Conservation (phyloP, 176 grass and related monocot species). For the Oryza glaberrima region DNA sequence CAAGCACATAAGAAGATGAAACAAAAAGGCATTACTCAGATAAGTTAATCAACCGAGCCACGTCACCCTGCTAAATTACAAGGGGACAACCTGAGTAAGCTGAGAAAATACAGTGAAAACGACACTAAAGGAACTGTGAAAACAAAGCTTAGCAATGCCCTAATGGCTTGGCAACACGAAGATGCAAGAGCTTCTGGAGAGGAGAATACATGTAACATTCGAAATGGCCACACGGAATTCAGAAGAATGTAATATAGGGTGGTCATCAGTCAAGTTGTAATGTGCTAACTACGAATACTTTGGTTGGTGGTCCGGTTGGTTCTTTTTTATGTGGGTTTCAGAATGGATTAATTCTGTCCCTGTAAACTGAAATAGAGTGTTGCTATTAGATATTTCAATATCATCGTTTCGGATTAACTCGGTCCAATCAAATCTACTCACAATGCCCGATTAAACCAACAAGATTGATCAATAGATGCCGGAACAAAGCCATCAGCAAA, state of each 20-base stretch:
- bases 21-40: not conserved
- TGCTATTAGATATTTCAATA: not conserved
- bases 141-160: not conserved
- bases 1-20: slow-evolving; percentile 18
- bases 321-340: slow-evolving; percentile 23
- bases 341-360: slow-evolving; percentile 9
- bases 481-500: not conserved
- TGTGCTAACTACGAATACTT: not conserved
- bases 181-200: not conserved
- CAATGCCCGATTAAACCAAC: not conserved
- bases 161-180: slow-evolving; percentile 8
- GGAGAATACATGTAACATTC: slow-evolving; percentile 28
- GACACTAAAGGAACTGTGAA: not conserved
- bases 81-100: slow-evolving; percentile 15
- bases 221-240: slow-evolving; percentile 1
- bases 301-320: slow-evolving; percentile 19
- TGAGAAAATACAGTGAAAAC: slow-evolving; percentile 19
- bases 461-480: not conserved
- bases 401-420: not conserved
- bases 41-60: not conserved
- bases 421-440: not conserved
- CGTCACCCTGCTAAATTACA: slow-evolving; percentile 8
- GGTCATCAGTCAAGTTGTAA: slow-evolving; percentile 18
- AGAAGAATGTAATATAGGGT: slow-evolving; percentile 31
- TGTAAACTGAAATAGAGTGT: not conserved